phyloP scores from a whole-genome alignment of 2,329 filamentous ascomycete genomes.

The Periconia macrospinosa region DNA sequence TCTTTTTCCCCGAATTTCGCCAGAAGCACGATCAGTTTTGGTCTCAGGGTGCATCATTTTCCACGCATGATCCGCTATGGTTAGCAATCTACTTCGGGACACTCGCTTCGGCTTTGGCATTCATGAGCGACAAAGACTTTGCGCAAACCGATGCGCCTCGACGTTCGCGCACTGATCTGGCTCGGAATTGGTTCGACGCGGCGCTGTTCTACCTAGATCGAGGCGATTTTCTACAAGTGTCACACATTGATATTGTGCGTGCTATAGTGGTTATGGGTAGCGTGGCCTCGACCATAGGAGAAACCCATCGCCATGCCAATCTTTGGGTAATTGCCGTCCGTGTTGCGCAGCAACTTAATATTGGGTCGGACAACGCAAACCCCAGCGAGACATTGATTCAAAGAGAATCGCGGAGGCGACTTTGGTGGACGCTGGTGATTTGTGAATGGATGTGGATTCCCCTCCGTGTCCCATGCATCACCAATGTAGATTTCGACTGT shows the following conservation, averaged over 20 bases:
- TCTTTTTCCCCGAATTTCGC: conserved; percentile 13
- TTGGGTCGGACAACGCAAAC: conserved; percentile 8
- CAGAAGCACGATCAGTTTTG: conserved; percentile 9
- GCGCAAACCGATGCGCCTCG: conserved; percentile 3
- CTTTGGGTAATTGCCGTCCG: conserved; percentile 13
- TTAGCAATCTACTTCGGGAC: conserved; percentile 14
- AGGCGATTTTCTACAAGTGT: conserved; percentile 13
- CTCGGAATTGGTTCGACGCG: conserved; percentile 12
- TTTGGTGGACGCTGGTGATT: conserved; percentile 17
- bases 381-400: conserved; percentile 6
- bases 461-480: conserved; percentile 10
- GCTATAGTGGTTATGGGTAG: conserved; percentile 11
- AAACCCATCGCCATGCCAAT: conserved; percentile 15
- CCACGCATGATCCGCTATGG: conserved; percentile 9
- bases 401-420: conserved; percentile 10
- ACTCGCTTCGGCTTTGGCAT: conserved; percentile 10
- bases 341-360: conserved; percentile 11
- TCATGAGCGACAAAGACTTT: conserved; percentile 12
- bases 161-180: conserved; percentile 1
- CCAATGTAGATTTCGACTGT: conserved; percentile 13
- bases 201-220: conserved; percentile 13
- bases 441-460: conserved; percentile 15
- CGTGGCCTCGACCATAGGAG: conserved; percentile 13
- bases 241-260: conserved; percentile 4
- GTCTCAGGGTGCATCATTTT: conserved; percentile 3